Base-by-base conservation (phyloP, 1,284 basidiomycete species). In the Sporisorium exsertum region DNA sequence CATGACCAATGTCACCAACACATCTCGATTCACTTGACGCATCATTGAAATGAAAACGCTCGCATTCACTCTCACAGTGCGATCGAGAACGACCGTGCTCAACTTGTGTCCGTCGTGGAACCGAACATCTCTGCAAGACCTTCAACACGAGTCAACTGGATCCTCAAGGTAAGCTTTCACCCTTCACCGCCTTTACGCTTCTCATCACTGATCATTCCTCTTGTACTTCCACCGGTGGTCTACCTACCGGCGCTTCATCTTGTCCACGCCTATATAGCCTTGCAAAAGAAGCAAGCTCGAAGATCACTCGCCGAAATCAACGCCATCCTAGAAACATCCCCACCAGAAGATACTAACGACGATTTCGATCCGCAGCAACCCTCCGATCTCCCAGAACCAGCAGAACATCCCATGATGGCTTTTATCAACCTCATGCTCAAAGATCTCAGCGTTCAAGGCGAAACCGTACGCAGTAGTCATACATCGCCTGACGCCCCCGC, bases 371-470 rank as follows among this genome's bases (percentile, higher is more conserved):
- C 64, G 2, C 61, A 72, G 35, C 68, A 64, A 27, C 63, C 49
- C 0, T 18, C 53, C 10, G 37, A 42, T n/a, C n/a, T 20, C 5
- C 52, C 51, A 3, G 55, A 60, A 5, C 40, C 40, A 4, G 46
- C 64, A 3, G 61, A 72, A 45, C 74, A 71, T 47, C 74, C 74
- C 24, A 69, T 77, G 57, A 73, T 72, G 59, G 59, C 63, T 3
- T 77, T 77, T 46, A 60, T 77, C 65, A 77, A 77, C 35, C 69
- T 67, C 47, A 72, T 77, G 59, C 74, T 77, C 51, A 73, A 73
- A 24, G 74, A 77, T 24, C 70, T 77, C 59, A 70, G 55, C 50
- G 54, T 66, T 0, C 43, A 37, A 29, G 55, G 62, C 10, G 62
- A 69, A 24, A 15, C 58, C 7, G 47, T 60, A 12, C 24, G 32